These are phyloP conservation scores for Clarkia xantiana DNA, from an alignment of 345 rosid species.

Conservation along the genomic window DNA sequence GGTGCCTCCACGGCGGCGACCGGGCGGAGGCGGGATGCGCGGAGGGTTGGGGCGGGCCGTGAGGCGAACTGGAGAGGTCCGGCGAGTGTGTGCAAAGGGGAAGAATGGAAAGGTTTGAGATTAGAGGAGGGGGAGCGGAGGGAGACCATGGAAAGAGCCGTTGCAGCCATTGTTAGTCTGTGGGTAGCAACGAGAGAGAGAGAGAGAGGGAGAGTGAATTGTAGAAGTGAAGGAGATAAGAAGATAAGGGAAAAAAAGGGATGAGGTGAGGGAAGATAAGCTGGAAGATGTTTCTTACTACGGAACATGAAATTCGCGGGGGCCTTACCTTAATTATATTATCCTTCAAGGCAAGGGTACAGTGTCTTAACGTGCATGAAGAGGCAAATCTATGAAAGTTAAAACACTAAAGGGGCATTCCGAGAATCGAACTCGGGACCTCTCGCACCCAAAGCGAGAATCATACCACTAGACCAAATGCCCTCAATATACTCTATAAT, in stretches of 20 bases:
- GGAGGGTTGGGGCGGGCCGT: slow-evolving; percentile 17
- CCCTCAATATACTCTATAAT: slow-evolving; percentile 17
- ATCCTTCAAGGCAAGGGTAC: too few species aligned
- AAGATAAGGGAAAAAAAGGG: background rate
- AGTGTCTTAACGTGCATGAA: too few species aligned
- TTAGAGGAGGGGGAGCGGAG: slow-evolving; percentile 19
- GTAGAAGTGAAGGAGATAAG: background rate
- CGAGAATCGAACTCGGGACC: slow-evolving; percentile 88
- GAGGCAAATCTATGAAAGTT: too few species aligned
- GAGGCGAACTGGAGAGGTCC: slow-evolving; percentile 30
- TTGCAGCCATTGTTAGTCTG: slow-evolving; percentile 10
- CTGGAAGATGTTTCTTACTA: too few species aligned
- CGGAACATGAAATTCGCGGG: too few species aligned
- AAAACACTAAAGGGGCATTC: slow-evolving; percentile 40
- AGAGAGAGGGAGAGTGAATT: background rate
- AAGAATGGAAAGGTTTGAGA: slow-evolving; percentile 13
- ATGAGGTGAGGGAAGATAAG: too few species aligned
- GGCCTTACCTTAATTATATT: too few species aligned
- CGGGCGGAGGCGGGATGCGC: slow-evolving; percentile 36
- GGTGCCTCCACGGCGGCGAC: slow-evolving; percentile 52
- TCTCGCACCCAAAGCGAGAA: slow-evolving; percentile 96
- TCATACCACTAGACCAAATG: slow-evolving; percentile 95
- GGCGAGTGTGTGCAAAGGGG: slow-evolving; percentile 11
- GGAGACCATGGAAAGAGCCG: slow-evolving; percentile 17
- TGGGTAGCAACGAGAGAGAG: background rate